These are phyloP conservation scores for Colletotrichum tamarilloi DNA, from an alignment of 2,329 filamentous ascomycete species.

Conservation along the genomic window DNA sequence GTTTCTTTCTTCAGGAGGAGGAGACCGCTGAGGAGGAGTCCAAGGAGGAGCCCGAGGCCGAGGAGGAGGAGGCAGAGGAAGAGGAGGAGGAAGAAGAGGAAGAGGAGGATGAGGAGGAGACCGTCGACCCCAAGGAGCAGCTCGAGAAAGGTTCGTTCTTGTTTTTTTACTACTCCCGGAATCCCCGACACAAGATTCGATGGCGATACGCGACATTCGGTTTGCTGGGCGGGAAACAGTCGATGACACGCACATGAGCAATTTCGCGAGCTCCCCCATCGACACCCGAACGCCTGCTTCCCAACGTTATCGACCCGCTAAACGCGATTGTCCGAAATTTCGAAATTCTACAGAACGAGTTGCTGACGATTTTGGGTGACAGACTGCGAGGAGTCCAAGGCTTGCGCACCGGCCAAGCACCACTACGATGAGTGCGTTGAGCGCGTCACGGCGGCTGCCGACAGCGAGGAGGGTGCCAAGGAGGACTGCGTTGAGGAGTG, in stretches of 20 bases:
- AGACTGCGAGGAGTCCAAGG: conserved; percentile 91
- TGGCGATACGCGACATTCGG: neutral
- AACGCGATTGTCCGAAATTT: neutral
- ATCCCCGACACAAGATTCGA: neutral
- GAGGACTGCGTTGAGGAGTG: conserved; percentile 99
- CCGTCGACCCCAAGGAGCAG: conserved; percentile 86
- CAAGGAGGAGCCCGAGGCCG: conserved; percentile 59
- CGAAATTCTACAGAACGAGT: neutral
- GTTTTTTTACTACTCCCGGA: conserved; percentile 1
- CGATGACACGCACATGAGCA: conserved; percentile 29
- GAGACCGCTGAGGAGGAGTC: conserved; percentile 49
- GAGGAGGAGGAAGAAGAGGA: conserved; percentile 81
- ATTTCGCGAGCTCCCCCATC: neutral
- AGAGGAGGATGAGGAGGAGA: conserved; percentile 84
- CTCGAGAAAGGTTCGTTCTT: conserved; percentile 87
- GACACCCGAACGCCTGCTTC: neutral
- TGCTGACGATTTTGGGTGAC: conserved; percentile 40
- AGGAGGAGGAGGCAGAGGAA: conserved; percentile 70
- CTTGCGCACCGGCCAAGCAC: conserved; percentile 91
- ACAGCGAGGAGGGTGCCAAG: conserved; percentile 77
- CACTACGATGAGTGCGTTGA: conserved; percentile 98
- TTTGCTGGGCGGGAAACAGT: neutral
- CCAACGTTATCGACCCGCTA: neutral
- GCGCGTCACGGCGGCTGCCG: conserved; percentile 78
- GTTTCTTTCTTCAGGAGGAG: conserved; percentile 47